Evolutionary conservation across 2,329 filamentous ascomycete genomes (phyloP), one percentile per base, ranked within the genome.

Genomic region (Aspergillus ruber): DNA sequence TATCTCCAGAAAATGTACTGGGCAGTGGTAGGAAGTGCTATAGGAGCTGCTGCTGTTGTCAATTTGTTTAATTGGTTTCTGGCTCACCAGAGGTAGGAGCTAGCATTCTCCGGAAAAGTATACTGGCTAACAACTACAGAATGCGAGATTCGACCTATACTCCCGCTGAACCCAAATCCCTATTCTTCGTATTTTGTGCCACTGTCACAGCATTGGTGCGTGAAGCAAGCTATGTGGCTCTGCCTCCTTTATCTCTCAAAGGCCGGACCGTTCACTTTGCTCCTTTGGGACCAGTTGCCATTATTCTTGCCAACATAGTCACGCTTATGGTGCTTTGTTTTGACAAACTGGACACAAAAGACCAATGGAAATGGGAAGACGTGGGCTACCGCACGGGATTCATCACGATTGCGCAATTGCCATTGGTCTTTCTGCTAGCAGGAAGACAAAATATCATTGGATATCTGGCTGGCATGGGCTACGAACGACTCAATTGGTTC

Each of bases 361-460:
- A 79, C 47, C 62, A 70, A 42, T 74, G 74, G 63, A 66, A 69
- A 38, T 80, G 75, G 69, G 79, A 83, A 55, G 66, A 74, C 41
- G 73, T 83, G 47, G 80, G 74, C 10, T 82, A 80, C 56, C 72
- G 78, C 27, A 74, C 74, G 4, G 79, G 76, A 4, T 78, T 74
- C 46, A 68, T 81, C 39, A 70, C 76, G 10, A 66, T 80, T 42
- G 67, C 71, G 8, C 78, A 81, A 54, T 54, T 81, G 3, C 79
- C 79, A 1, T 60, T 81, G n/a, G 68, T 81, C 44, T 76, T 80
- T 53, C 64, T 81, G 9, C 70, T 81, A 32, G 71, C 77, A 1
- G 76, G 76, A 8, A 79, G 79, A 61, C 74, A 75, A 48, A 82
- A 80, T 53, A 68, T 81, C 38, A 71, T 79, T 50, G 74, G 72